Conservation (phyloP, 1,139 yeast species). For the Magnusiomyces suaveolens region DNA sequence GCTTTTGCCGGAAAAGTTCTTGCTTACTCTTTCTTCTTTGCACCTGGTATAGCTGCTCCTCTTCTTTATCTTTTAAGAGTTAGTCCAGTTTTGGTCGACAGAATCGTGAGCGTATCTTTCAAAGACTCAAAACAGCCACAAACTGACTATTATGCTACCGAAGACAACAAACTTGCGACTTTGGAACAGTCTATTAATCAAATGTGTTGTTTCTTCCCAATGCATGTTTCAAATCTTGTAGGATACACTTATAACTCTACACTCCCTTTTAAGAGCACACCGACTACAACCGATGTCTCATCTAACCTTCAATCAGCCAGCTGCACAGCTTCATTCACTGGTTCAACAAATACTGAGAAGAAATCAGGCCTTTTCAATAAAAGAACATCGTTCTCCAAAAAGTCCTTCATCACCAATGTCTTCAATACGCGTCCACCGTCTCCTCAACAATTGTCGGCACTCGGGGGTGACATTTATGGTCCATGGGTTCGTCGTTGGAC, state of each 20-base stretch:
- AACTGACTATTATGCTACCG: neutral
- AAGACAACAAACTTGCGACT: neutral
- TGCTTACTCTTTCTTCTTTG: conserved; percentile 53
- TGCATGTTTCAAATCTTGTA: conserved; percentile 8
- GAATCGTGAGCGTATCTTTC: conserved; percentile 23
- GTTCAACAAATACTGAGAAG: neutral
- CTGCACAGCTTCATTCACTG: neutral
- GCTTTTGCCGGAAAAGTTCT: conserved; percentile 78
- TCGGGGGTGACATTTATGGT: conserved; percentile 44
- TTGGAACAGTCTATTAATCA: neutral
- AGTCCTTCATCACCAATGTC: conserved; percentile 19
- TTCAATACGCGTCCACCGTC: conserved; percentile 39
- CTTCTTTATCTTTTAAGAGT: conserved; percentile 54
- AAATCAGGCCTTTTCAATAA: too few relatives aligned
- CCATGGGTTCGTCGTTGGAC: conserved; percentile 65
- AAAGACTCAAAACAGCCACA: conserved; percentile 10
- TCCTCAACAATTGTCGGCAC: conserved; percentile 43
- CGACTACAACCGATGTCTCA: neutral
- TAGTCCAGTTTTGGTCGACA: conserved; percentile 33
- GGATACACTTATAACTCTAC: conserved; percentile 1
- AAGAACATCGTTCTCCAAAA: neutral
- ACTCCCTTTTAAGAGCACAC: neutral
- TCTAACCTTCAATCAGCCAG: neutral
- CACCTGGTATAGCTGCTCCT: conserved; percentile 55
- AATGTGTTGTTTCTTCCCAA: conserved; percentile 6